Base-by-base conservation (phyloP, 1,139 yeast genomes). In the Hemisphaericaspora xylofermentans region DNA sequence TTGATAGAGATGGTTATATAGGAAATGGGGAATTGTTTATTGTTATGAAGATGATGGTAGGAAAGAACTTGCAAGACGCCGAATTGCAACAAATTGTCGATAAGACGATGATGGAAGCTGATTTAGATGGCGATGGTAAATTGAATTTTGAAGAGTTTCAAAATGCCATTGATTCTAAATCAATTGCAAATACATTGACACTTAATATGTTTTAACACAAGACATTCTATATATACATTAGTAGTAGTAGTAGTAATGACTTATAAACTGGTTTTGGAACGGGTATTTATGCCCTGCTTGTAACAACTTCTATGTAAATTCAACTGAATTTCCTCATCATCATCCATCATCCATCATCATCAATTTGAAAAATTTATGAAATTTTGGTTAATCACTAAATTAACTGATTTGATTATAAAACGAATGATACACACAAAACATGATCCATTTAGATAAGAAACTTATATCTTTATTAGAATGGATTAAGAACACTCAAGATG, bases 11-110 rank as follows among this genome's bases (percentile, higher is more conserved):
- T 60, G 98, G 98, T 0, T 89, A 61, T 57, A 88, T 94, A 35
- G 91, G 97, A 4, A 93, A 93, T 57, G 98, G 98, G 17, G 99
- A 94, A 63, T 66, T 94, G 44, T 94, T 84, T 57, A 76, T 93
- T 37, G 98, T 94, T 34, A 74, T 94, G 69, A 88, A 93, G 64
- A 87, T 88, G 82, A 94, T 94, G 98, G 98, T 93, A 31, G 98
- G 98, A 3, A 84, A 82, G 54, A 91, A 93, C 56, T 67, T 94
- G 44, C 85, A 82, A 48, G 95, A 88, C 45, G 82, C 79, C 29
- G 97, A 93, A 57, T 71, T 94, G 48, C 99, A 94, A 61, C 98
- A 93, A 62, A 80, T 91, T 44, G 97, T 91, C 13, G 98, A 94
- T 61, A 82, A 94, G 63, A 89, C 98, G 1, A 88, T 94, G 52